Base-by-base conservation (phyloP, 371 early-diverging fungal species). In the Nematocida ironsii region DNA sequence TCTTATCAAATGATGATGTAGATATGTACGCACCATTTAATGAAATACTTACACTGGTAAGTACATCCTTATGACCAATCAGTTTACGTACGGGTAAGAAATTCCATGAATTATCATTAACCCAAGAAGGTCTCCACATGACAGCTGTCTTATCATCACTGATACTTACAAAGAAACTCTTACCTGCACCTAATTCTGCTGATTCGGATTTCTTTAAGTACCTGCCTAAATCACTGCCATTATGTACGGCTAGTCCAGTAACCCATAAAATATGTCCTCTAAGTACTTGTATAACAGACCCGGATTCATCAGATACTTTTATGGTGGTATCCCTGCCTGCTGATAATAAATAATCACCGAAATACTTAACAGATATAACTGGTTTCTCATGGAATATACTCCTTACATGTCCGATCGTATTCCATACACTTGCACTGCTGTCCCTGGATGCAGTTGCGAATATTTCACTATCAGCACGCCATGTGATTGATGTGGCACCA, bases 1-100 rank as follows among this genome's bases (percentile, higher is more conserved):
- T 91, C 87, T 93, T 95, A 88, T 98, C 98, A 85, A 95, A 95
- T 40, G 95, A 94, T 23, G 92, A 96, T 5, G 95, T 93, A 0
- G 94, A 96, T 89, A 96, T 93, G 16, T 92, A 83, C 68, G 91
- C 90, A 85, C 94, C 93, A 86, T 94, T 94, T 3, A 94, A 94
- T 3, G 95, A 90, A 40, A 97, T 89, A 42, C 92, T 90, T 40
- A 98, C 89, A 1, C 93, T 89, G 84, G 97, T 95, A 84, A 98
- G 94, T 84, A 96, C 96, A 88, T 94, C 94, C 44, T 94, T 96
- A 87, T 98, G 98, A 48, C 78, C 76, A 0, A 94, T 95, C 5
- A 78, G 72, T 60, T 70, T 78, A 5, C 52, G 56, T 6, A 27
- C 20, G 0, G 80, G 57, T 27, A 67, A 2, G 50, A 78, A 78